phyloP scores from a whole-genome alignment of 768 basidiomycete species.

The Suillus occidentalis region DNA sequence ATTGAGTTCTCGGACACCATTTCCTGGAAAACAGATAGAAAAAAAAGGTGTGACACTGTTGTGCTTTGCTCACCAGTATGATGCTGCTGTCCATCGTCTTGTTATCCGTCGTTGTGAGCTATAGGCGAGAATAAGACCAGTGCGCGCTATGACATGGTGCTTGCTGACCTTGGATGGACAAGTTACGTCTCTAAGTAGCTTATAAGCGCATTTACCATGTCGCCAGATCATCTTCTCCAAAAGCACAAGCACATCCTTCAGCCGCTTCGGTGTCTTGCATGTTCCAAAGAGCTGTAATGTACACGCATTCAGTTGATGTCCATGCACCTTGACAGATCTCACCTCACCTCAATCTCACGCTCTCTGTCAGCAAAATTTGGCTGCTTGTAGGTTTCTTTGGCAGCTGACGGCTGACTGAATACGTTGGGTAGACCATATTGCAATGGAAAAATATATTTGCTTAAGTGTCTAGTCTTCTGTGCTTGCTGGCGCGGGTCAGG shows the following conservation, averaged over 20 bases:
- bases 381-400: slow-evolving; percentile 34
- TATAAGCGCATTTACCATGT: slow-evolving; percentile 70
- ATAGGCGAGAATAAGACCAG: slow-evolving; percentile 1
- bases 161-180: slow-evolving; percentile 75
- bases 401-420: slow-evolving; percentile 39
- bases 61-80: slow-evolving; percentile 51
- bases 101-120: slow-evolving; percentile 42
- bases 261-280: slow-evolving; percentile 71
- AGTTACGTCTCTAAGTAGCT: slow-evolving; percentile 54
- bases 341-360: slow-evolving; percentile 62
- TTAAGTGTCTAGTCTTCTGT: slow-evolving; percentile 57
- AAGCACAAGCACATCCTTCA: slow-evolving; percentile 54
- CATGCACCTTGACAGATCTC: neutral
- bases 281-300: slow-evolving; percentile 37
- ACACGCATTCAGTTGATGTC: neutral
- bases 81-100: slow-evolving; percentile 54
- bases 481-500: slow-evolving; percentile 48
- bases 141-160: neutral
- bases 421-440: slow-evolving; percentile 69
- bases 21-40: slow-evolving; percentile 48
- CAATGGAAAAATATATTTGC: slow-evolving; percentile 84
- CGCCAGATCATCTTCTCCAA: slow-evolving; percentile 64
- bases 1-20: slow-evolving; percentile 71
- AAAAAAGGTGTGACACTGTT: neutral
- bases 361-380: slow-evolving; percentile 64